Percentiles rank a stretch among this genome's conserved stretches.
phyloP scores from a whole-genome alignment of 2,329 filamentous ascomycete species.

The Geosmithia morbida region DNA sequence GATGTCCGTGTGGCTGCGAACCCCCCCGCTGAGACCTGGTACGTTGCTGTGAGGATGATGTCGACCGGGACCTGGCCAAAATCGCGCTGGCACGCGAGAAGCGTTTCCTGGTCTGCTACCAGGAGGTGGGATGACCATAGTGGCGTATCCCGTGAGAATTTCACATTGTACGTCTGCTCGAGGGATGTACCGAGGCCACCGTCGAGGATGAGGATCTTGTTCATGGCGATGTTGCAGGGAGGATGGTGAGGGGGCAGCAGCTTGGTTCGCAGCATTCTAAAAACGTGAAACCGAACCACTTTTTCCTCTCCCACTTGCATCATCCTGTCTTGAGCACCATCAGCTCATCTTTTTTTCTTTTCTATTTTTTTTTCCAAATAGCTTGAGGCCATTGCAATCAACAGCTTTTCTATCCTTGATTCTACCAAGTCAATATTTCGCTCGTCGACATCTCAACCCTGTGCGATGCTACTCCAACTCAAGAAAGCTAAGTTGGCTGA shows the following conservation, averaged over 20 bases:
- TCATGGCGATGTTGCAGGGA: slow-evolving; percentile 3
- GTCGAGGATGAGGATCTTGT: slow-evolving; percentile 39
- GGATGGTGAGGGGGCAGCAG: too few relatives aligned
- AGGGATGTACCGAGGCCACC: slow-evolving; percentile 55
- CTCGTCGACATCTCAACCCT: too few relatives aligned
- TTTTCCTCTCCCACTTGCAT: background rate
- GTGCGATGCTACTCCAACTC: background rate
- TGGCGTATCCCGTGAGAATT: slow-evolving; percentile 37
- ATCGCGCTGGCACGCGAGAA: slow-evolving; percentile 38
- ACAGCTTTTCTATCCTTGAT: too few relatives aligned
- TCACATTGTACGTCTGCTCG: slow-evolving; percentile 37
- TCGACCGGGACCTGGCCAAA: slow-evolving; percentile 44
- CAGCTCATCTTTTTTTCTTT: too few relatives aligned
- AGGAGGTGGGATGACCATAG: slow-evolving; percentile 57
- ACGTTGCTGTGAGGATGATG: slow-evolving; percentile 52
- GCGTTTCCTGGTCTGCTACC: slow-evolving; percentile 33
- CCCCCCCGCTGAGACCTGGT: slow-evolving; percentile 44
- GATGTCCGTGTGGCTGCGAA: slow-evolving; percentile 34
- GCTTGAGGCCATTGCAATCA: too few relatives aligned
- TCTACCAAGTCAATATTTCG: too few relatives aligned
- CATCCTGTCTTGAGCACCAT: too few relatives aligned
- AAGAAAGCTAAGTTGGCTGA: too few relatives aligned
- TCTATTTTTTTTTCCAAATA: too few relatives aligned
- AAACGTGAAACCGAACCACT: too few relatives aligned
- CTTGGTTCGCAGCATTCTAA: too few relatives aligned